These are phyloP conservation scores for Schizonepeta tenuifolia DNA, from an alignment of 257 asterid genomes.

Conservation along the genomic window DNA sequence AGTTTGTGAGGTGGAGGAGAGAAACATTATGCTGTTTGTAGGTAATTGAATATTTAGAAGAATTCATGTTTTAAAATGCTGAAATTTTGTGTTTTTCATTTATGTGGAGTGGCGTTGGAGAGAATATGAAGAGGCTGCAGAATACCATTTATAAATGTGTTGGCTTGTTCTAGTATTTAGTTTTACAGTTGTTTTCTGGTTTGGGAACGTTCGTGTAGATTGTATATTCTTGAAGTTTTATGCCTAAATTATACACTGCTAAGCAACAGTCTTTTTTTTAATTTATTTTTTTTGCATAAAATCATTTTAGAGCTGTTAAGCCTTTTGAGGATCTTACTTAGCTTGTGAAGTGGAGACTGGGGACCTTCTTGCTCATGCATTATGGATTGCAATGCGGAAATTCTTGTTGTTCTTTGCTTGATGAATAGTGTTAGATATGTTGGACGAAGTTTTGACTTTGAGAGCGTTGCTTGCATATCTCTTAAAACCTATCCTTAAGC, in stretches of 20 bases:
- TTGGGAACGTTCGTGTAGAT: too few relatives aligned
- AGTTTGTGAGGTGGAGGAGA: not conserved
- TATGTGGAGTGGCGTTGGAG: too few relatives aligned
- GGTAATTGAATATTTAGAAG: too few relatives aligned
- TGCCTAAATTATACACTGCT: not conserved
- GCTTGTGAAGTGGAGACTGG: not conserved
- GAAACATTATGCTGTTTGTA: not conserved
- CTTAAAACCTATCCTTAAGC: conserved; percentile 11
- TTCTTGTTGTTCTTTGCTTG: not conserved
- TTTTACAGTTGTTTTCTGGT: too few relatives aligned
- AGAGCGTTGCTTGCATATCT: conserved; percentile 14
- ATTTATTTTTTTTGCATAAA: not conserved
- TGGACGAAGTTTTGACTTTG: not conserved
- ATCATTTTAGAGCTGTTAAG: not conserved
- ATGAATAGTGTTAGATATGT: not conserved
- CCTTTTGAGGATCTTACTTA: not conserved
- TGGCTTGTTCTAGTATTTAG: too few relatives aligned
- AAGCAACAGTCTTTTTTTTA: not conserved
- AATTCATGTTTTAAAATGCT: too few relatives aligned
- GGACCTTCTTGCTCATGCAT: not conserved
- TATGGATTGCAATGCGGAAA: not conserved
- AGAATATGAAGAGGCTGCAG: too few relatives aligned
- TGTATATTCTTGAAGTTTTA: not conserved
- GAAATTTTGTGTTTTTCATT: too few relatives aligned
- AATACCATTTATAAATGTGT: too few relatives aligned